Evolutionary conservation across 2,329 filamentous ascomycete species (phyloP), one percentile per base, ranked within the genome.

Genomic region (Trichoderma brevicompactum): DNA sequence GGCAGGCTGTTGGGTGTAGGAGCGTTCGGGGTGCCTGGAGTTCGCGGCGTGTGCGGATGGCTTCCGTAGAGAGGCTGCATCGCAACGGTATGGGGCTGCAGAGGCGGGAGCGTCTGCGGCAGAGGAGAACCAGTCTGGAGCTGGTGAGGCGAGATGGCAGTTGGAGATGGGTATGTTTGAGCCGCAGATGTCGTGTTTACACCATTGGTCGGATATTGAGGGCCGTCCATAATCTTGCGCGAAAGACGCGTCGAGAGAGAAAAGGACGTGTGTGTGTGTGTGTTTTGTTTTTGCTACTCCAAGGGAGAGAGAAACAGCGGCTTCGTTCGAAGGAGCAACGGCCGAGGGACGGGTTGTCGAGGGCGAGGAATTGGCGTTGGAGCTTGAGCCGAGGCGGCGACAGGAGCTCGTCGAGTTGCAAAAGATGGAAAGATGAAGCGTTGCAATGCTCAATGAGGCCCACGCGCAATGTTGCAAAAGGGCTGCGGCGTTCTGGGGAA

Each of bases 21-120:
- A 34, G 86, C 87, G 73, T 86, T 87, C 43, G 87, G 86, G 15
- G 86, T 87, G n/a, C 84, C 83, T 53, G 85, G 84, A 23, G 85
- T 87, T 72, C 86, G 82, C 69, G 87, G 86, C 52, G 85, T 87
- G 72, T 88, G 85, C 71, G 83, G 83, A 74, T 87, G 83, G 72
- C 77, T 86, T 66, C 83, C 83, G 78, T 88, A 88, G 65, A 79
- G 70, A 62, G 76, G 75, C 69, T 79, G 78, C 78, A 79, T 79
- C 66, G 75, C 74, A 44, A 79, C 75, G 61, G 77, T 75, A 68
- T 80, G 81, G 69, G 80, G 77, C 70, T 83, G 81, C 69, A 87
- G 76, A 69, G 85, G 84, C 50, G 85, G 85, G 69, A 87, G 79
- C 54, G 84, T 87, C 74, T 85, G 80, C 67, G 82, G 81, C 8